These are phyloP conservation scores for Pyrenula massariospora DNA, from an alignment of 495 filamentous ascomycete genomes.

Conservation along the genomic window DNA sequence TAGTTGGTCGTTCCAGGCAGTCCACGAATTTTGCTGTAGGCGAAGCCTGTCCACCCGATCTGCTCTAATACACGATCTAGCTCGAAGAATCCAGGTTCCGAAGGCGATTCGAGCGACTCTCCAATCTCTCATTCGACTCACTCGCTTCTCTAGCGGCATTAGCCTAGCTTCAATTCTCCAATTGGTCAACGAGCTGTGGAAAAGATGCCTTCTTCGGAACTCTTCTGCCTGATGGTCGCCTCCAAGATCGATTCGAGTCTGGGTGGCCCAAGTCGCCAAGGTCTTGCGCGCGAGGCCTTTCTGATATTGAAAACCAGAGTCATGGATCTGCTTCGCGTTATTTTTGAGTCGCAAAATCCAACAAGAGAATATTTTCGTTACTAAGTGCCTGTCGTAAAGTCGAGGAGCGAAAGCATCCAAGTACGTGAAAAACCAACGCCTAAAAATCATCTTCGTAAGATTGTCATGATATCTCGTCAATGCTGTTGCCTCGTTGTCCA, in stretches of 20 bases:
- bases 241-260: slow-evolving; percentile 14
- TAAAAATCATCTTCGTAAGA: slow-evolving; percentile 32
- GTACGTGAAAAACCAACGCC: slow-evolving; percentile 44
- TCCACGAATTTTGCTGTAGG: slow-evolving; percentile 46
- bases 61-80: slow-evolving; percentile 40
- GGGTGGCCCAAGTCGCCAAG: slow-evolving; percentile 22
- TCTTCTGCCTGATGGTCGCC: slow-evolving; percentile 20
- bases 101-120: slow-evolving; percentile 38
- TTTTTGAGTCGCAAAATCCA: slow-evolving; percentile 33
- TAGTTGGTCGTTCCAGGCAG: slow-evolving; percentile 54
- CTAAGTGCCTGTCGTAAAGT: slow-evolving; percentile 36
- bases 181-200: slow-evolving; percentile 19
- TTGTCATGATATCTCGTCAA: slow-evolving; percentile 28
- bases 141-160: slow-evolving; percentile 31
- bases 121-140: slow-evolving; percentile 33
- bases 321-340: slow-evolving; percentile 28
- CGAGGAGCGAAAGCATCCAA: slow-evolving; percentile 41
- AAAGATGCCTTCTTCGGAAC: slow-evolving; percentile 17
- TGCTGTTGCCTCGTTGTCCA: slow-evolving; percentile 25
- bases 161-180: slow-evolving; percentile 33
- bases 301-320: slow-evolving; percentile 22
- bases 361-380: slow-evolving; percentile 30
- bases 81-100: slow-evolving; percentile 36
- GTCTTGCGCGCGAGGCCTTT: slow-evolving; percentile 13
- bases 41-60: slow-evolving; percentile 36